Percentiles rank a stretch among this genome's conserved stretches.
These are phyloP conservation scores for Arthrobotrys sinensis DNA, from an alignment of 2,329 filamentous ascomycete genomes.

Conservation along the genomic window DNA sequence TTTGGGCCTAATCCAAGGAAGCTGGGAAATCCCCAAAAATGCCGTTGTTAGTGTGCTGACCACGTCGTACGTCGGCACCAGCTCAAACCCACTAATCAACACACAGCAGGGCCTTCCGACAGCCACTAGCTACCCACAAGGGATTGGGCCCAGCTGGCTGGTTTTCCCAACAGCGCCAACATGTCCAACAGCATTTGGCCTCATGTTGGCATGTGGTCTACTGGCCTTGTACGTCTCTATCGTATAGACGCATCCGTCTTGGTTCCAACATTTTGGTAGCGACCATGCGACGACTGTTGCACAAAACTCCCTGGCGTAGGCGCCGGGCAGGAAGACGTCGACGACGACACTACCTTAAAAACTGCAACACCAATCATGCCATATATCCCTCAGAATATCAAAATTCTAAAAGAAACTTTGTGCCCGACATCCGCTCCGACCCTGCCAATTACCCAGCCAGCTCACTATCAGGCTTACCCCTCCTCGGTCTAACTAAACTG, in stretches of 20 bases:
- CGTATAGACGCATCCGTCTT: constrained; percentile 29
- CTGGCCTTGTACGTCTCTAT: not conserved
- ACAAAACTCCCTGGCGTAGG: constrained; percentile 33
- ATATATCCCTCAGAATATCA: constrained; percentile 27
- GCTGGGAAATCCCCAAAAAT: constrained; percentile 6
- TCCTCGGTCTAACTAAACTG: constrained; percentile 28
- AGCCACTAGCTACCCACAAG: constrained; percentile 5
- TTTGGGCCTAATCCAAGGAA: constrained; percentile 4
- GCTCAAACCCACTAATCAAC: constrained; percentile 17
- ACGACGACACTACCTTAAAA: constrained; percentile 35
- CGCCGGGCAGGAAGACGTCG: constrained; percentile 27
- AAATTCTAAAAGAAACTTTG: not conserved
- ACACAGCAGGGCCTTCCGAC: constrained; percentile 5
- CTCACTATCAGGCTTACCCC: constrained; percentile 46
- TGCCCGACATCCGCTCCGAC: constrained; percentile 19
- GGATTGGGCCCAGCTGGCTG: constrained; percentile 10
- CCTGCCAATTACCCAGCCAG: constrained; percentile 17
- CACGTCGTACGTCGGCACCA: constrained; percentile 44
- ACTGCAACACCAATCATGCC: constrained; percentile 21
- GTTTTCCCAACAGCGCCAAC: constrained; percentile 17
- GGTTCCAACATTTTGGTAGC: constrained; percentile 47
- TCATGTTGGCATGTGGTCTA: not conserved
- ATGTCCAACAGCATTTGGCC: not conserved
- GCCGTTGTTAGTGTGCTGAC: constrained; percentile 18
- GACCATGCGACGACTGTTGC: constrained; percentile 29